phyloP scores from a whole-genome alignment of 2,329 filamentous ascomycete species.

The Paecilomyces variotii region DNA sequence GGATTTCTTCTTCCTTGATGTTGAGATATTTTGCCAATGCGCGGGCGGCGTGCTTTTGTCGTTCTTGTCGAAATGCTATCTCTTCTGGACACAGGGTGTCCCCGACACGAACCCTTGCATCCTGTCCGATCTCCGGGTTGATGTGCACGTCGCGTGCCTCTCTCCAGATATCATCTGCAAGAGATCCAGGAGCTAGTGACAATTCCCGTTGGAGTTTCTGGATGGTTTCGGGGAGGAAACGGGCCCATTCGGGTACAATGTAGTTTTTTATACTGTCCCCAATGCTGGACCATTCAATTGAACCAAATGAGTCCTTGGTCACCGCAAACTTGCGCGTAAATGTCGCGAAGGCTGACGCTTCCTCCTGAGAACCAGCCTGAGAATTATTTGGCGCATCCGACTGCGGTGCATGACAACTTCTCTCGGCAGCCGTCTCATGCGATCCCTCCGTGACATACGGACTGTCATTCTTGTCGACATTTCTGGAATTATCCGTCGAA shows the following conservation, averaged over 20 bases:
- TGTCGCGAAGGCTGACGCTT: constrained; percentile 35
- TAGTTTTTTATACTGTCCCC: constrained; percentile 55
- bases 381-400: background rate
- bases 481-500: constrained; percentile 13
- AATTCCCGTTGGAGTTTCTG: constrained; percentile 80
- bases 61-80: constrained; percentile 60
- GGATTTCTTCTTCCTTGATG: constrained; percentile 69
- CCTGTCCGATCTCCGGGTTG: constrained; percentile 80
- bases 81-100: constrained; percentile 76
- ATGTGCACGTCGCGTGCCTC: constrained; percentile 77
- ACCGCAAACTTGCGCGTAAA: constrained; percentile 44
- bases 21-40: constrained; percentile 77
- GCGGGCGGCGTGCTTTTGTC: constrained; percentile 59
- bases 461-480: constrained; percentile 5
- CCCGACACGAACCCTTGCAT: constrained; percentile 75
- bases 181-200: constrained; percentile 75
- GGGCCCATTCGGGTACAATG: constrained; percentile 78
- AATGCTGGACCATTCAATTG: constrained; percentile 36
- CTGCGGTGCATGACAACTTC: background rate
- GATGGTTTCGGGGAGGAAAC: constrained; percentile 64
- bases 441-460: background rate
- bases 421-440: background rate
- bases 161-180: constrained; percentile 88
- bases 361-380: constrained; percentile 9
- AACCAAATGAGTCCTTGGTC: constrained; percentile 32